Base-by-base conservation (phyloP, 352 stramenopile genomes). In the Peronospora farinosa region DNA sequence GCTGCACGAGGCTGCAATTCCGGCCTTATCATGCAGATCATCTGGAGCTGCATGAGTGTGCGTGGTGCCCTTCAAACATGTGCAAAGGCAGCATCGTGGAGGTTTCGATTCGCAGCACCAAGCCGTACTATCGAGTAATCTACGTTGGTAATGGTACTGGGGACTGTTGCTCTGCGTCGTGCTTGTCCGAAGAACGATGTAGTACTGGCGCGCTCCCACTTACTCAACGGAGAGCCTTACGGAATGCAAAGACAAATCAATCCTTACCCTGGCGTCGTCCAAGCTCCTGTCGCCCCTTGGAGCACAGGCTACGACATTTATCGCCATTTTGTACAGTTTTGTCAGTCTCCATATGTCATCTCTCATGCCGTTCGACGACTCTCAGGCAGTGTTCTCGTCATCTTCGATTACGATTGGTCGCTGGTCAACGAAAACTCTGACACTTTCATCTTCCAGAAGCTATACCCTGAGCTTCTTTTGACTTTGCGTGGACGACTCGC, bases 361-460 rank as follows among this genome's bases (percentile, higher is more conserved):
- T 43, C 54, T 40, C 48, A 19, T 31, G 23, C 7, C 6, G 4
- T 16, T 5, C 35, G 51, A 19, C 54, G 58, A 43, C 40, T 50
- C n/a, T 42, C 50, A 6, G 36, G 44, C 15, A 46, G 44, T 17
- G 64, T 78, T 11, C 66, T 92, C 25, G 73, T 89, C 27, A 51
- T 90, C 36, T 89, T 92, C 33, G 81, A 92, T 65, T 92, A 88
- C 44, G 81, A 92, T 60, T 89, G 81, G 74, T 92, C 72, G 23
- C 63, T 92, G 38, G 69, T 92, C 41, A 83, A 92, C 54, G 77
- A 84, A 17, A 87, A 92, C 65, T 91, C 82, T 35, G 81, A 92
- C 56, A 85, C 63, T 30, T 87, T 80, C 42, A 56, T 92, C 40
- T 89, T 89, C 66, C 59, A 84, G 35, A 25, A 67, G 50, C 58